Base-by-base conservation (phyloP, 1,139 yeast genomes). In the Taphrina flavorubra region DNA sequence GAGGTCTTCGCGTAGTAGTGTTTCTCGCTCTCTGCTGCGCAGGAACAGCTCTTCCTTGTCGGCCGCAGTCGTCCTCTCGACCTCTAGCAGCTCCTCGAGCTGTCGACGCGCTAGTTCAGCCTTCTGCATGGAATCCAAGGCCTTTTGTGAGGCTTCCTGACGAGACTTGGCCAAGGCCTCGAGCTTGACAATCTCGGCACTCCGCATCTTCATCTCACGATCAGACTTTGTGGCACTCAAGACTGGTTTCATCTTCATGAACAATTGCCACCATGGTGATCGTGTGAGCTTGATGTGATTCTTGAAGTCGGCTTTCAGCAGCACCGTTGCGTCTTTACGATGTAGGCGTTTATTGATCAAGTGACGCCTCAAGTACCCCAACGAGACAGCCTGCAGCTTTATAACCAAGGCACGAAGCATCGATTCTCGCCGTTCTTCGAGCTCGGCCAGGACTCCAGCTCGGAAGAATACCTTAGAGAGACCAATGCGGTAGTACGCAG, bases 361-460 rank as follows among this genome's bases (percentile, higher is more conserved):
- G n/a, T 76, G 76, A 74, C 98, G 85, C 1, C 85, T 82, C 13
- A 84, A 72, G 39, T 80, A 83, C 13, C 96, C 98, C 71, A 92
- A 82, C 2, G 86, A 81, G 4, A 83, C 74, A n/a, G 92, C 81
- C 76, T 91, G 96, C 69, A 95, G 83, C 11, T 79, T 80, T 0
- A 88, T 83, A 56, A 90, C 80, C 0, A 88, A 81, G 1, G 78
- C 74, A 66, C 85, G 83, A 58, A 94, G 80, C 70, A 85, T 83
- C 44, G 82, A 79, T 72, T 92, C 97, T 72, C 97, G 86, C 68
- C 85, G 81, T 72, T 87, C 87, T 78, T 95, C 99, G 73, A 94
- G 85, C 73, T 88, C 88, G 20, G 98, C 99, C 76, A 94, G 83
- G 83, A 94, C 91, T 75, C 99, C 99, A 49, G 97, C 96, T 78